Evolutionary conservation across 2,329 filamentous ascomycete species (phyloP), one percentile per base, ranked within the genome.

Genomic region (Sclerotiophoma versabilis): DNA sequence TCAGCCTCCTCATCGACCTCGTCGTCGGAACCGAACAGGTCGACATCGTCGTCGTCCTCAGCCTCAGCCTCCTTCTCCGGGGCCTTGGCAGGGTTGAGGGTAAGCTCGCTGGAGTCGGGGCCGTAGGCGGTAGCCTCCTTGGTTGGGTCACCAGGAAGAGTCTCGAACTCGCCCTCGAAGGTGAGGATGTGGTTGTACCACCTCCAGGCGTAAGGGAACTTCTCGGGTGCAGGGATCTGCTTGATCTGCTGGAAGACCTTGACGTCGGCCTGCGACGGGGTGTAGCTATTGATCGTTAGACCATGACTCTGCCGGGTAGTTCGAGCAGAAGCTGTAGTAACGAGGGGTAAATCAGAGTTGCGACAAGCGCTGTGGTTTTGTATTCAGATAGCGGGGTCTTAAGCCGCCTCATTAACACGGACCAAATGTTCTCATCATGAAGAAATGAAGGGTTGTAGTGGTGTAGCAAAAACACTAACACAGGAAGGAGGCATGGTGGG

Each of bases 121-220:
- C 95, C 95, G 82, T 98, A 98, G 76, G 88, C 85, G 71, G 90
- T 93, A 84, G 89, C 91, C 66, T 89, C 84, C 84, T 95, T 92
- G 78, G 90, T 89, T 70, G 93, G 86, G 81, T 98, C 93, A 79
- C 95, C 95, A 55, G 92, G 86, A 46, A 99, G 90, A 64, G 87
- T 90, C 72, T 89, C 84, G 83, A 98, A 98, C 80, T 98, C 93
- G 68, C 89, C 84, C 85, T 96, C 88, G 83, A 91, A 96, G 70
- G 90, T 90, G 78, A 90, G 87, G 76, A 97, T 91, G 87, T 99
- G 93, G 87, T 96, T 96, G 88, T 96, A 97, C 95, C 95, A 99
- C 80, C 95, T 90, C 76, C 91, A 92, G 75, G 90, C 92, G 83
- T 96, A 84, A 74, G 93, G 92, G 87, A 90, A 96, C 84, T 96